phyloP scores from a whole-genome alignment of 176 grass and related monocot genomes.

The Hsuehochloa calcarea region DNA sequence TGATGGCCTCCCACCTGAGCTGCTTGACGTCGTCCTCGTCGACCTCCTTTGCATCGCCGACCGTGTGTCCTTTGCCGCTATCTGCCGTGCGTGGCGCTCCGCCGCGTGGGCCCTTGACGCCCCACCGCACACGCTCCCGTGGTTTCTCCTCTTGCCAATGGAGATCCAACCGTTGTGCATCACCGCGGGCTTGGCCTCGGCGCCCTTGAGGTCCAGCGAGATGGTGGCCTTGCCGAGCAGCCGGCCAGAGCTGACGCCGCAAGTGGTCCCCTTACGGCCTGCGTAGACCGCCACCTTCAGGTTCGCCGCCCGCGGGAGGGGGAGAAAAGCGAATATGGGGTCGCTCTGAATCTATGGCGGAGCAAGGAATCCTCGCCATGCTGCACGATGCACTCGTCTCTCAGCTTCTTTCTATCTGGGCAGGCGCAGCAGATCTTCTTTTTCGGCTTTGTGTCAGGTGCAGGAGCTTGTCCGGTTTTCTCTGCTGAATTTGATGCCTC shows the following conservation, averaged over 20 bases:
- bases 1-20: too few relatives aligned
- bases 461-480: neutral
- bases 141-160: too few relatives aligned
- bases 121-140: too few relatives aligned
- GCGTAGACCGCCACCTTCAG: slow-evolving; percentile 82
- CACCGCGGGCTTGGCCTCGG: slow-evolving; percentile 41
- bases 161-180: slow-evolving; percentile 75
- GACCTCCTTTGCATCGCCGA: too few relatives aligned
- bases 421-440: slow-evolving; percentile 96
- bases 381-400: slow-evolving; percentile 76
- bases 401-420: slow-evolving; percentile 64
- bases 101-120: slow-evolving; percentile 15
- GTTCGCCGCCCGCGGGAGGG: slow-evolving; percentile 11
- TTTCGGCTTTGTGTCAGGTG: slow-evolving; percentile 53
- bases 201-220: slow-evolving; percentile 72
- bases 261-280: slow-evolving; percentile 51
- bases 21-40: too few relatives aligned
- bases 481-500: slow-evolving; percentile 2
- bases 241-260: slow-evolving; percentile 54
- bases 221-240: slow-evolving; percentile 71
- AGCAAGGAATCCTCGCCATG: slow-evolving; percentile 54
- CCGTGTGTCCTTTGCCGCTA: too few relatives aligned
- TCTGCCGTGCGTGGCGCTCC: too few relatives aligned
- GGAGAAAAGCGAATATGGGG: slow-evolving; percentile 11
- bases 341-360: neutral